These are phyloP conservation scores for Aspergillus hancockii DNA, from an alignment of 495 filamentous ascomycete species.

Conservation along the genomic window DNA sequence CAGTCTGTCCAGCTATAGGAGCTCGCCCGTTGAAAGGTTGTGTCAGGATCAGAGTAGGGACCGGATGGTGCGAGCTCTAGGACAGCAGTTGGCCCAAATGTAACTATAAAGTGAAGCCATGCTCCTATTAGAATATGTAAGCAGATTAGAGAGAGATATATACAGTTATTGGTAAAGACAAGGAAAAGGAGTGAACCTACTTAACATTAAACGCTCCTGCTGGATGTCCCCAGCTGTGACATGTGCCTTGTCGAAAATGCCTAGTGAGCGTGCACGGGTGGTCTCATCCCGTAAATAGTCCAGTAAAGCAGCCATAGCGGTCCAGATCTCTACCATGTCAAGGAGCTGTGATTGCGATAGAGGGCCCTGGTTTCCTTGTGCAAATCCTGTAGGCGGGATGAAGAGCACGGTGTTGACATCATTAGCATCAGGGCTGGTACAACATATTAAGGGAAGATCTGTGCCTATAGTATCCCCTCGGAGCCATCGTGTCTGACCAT, in stretches of 20 bases:
- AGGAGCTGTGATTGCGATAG: slow-evolving; percentile 9
- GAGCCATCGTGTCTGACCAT: slow-evolving; percentile 13
- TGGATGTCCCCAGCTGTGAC: neutral
- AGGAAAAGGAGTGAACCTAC: neutral
- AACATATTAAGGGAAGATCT: slow-evolving; percentile 1
- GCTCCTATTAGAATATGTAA: slow-evolving; percentile 1
- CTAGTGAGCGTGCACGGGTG: slow-evolving; percentile 4
- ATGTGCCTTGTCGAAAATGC: slow-evolving; percentile 6
- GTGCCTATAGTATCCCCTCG: slow-evolving; percentile 6
- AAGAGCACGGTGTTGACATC: slow-evolving; percentile 15
- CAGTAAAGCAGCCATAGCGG: slow-evolving; percentile 8
- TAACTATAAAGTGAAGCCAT: slow-evolving; percentile 11
- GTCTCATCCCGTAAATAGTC: slow-evolving; percentile 14
- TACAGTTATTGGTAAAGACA: neutral
- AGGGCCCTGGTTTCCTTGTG: slow-evolving; percentile 8
- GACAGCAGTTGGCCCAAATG: slow-evolving; percentile 11
- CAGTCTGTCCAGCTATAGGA: slow-evolving; percentile 13
- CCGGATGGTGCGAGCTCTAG: slow-evolving; percentile 11
- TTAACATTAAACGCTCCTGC: neutral
- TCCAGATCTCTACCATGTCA: slow-evolving; percentile 19
- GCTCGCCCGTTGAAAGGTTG: slow-evolving; percentile 10
- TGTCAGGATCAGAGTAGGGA: slow-evolving; percentile 2
- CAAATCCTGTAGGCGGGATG: slow-evolving; percentile 10
- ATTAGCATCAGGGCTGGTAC: slow-evolving; percentile 10
- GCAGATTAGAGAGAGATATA: neutral